Evolutionary conservation across 2,329 filamentous ascomycete genomes (phyloP), one percentile per base, ranked within the genome.

Genomic region (Emericellopsis atlantica): DNA sequence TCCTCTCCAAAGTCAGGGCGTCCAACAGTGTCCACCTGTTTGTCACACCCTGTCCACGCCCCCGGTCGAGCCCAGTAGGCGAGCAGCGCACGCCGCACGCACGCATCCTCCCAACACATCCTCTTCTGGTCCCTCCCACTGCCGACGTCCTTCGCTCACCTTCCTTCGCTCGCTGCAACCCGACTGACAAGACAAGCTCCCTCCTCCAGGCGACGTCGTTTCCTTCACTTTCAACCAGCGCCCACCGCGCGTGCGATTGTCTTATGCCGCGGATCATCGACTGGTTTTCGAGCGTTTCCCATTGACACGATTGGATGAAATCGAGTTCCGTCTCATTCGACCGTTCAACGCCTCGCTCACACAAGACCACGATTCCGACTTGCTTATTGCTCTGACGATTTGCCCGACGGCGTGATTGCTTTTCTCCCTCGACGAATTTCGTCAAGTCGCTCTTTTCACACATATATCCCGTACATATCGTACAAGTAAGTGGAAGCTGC

Each of bases 381-480:
- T 32, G 39, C 12, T n/a, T 21, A 31, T 35, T 35, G n/a, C 18
- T 12, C 21, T 18, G 24, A 18, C 37, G 22, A 32, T 26, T 32
- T 26, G n/a, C 39, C 34, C 39, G 32, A 18, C 14, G 41, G 26
- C 6, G 26, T 46, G 36, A 44, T 46, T 38, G 39, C 32, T 34
- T 36, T 29, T 43, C 39, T 36, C 38, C 43, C 54, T 56, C 51
- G 63, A 65, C 65, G 62, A 64, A 50, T 58, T 55, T 64, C 63
- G 64, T 67, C 65, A 55, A 62, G 61, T 62, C 66, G 53, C 65
- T 69, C 65, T 46, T 66, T 67, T 66, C 12, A 29, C 26, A 3
- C 8, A 29, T n/a, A n/a, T n/a, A n/a, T 29, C 9, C 18, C 8
- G 32, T 35, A 35, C 32, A 35, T 35, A 35, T 21, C 32, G 32